A percentile compares a stretch with the other conserved stretches of the same genome.
phyloP scores from a whole-genome alignment of 257 asterid genomes.

The Echites panduratus region DNA sequence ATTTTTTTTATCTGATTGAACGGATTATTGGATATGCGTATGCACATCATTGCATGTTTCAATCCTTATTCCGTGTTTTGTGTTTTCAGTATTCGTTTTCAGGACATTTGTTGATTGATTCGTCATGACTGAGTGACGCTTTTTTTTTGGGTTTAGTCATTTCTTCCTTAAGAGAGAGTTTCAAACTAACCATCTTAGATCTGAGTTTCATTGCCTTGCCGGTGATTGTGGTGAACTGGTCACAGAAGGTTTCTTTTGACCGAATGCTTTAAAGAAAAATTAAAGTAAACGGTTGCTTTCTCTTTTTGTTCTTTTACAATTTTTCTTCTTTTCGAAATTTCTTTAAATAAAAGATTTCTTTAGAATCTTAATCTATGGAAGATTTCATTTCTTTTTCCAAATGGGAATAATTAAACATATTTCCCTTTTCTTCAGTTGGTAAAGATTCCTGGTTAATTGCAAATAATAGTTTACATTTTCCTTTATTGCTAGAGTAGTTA shows the following conservation, averaged over 20 bases:
- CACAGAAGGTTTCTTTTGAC: constrained; percentile 28
- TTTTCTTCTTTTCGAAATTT: constrained; percentile 15
- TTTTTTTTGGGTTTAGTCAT: constrained; percentile 6
- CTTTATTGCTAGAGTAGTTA: background rate
- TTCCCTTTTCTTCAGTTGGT: background rate
- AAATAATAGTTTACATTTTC: background rate
- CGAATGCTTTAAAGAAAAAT: constrained; percentile 7
- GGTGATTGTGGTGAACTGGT: background rate
- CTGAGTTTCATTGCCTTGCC: constrained; percentile 31
- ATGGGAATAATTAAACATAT: background rate
- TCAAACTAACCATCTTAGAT: constrained; percentile 36
- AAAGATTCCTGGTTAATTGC: background rate
- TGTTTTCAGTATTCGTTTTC: background rate
- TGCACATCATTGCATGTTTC: background rate
- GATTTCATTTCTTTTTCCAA: constrained; percentile 7
- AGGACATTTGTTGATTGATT: constrained; percentile 3
- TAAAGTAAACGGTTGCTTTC: constrained; percentile 32
- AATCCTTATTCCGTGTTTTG: background rate
- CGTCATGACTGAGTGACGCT: constrained; percentile 8
- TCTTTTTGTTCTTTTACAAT: constrained; percentile 21
- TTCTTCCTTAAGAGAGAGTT: constrained; percentile 20
- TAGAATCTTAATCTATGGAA: constrained; percentile 7
- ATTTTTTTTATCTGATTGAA: background rate
- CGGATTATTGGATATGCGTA: background rate
- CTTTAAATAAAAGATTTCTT: background rate